Evolutionary conservation across 768 basidiomycete species (phyloP), one percentile per base, ranked within the genome.

Genomic region (Candolleomyces aberdarensis): DNA sequence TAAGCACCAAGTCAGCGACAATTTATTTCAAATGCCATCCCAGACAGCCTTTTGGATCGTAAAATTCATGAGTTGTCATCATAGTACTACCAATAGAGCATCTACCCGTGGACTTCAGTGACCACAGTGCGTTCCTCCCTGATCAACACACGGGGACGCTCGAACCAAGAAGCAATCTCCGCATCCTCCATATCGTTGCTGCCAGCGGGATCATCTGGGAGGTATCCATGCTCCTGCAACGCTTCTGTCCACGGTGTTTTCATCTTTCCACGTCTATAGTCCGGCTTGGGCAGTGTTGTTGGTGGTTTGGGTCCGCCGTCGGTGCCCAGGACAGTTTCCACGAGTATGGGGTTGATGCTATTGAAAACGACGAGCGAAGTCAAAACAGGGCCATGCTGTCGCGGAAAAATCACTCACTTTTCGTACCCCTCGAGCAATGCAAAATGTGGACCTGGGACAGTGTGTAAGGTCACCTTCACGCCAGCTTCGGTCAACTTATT

Each of bases 391-490:
- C 40, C 1, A 31, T 29, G 17, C 20, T n/a, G 7, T 4, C 44
- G 14, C 6, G 5, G n/a, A 17, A 8, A 8, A 31, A 46, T 19
- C n/a, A 60, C 59, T 39, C 39, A 74, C 74, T 58, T 53, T 44
- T 66, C 56, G 4, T 67, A 64, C 58, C 71, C 62, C 6, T 70
- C 68, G 9, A 73, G 59, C 46, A 63, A 62, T 5, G 64, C 71
- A 36, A 67, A 72, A 59, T 75, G 74, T n/a, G 76, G 63, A 5
- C 69, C 72, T 15, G 66, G 63, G 1, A 75, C 66, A 22, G 64
- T 50, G 55, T 66, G 62, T 3, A 74, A 54, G 11, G 63, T 57
- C 2, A 69, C 67, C 2, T 62, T 20, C 1, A 71, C 64, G 2
- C 69, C 69, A 9, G 67, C 69, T 5, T 61, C 52, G 11, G 56